phyloP scores from a whole-genome alignment of 108 stramenopile genomes.

The Cyclotella choctawhatcheeana region DNA sequence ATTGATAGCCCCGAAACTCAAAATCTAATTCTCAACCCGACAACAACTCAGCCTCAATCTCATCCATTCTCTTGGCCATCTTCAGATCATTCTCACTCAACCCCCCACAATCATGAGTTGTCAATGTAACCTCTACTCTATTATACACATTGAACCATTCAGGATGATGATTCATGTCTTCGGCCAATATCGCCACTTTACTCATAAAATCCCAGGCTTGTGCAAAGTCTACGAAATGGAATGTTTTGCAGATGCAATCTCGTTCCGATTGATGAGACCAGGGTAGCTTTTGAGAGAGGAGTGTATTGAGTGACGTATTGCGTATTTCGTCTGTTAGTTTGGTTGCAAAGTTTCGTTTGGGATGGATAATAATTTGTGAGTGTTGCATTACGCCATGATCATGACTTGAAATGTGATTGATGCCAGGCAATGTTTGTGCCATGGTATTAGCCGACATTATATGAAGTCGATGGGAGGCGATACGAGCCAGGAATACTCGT shows the following conservation, averaged over 20 bases:
- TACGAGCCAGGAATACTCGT: neutral
- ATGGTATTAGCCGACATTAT: neutral
- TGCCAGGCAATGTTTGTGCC: neutral
- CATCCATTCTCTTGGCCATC: slow-evolving; percentile 85
- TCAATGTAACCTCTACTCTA: slow-evolving; percentile 85
- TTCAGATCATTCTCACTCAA: slow-evolving; percentile 77
- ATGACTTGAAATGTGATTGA: neutral
- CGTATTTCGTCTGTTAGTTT: neutral
- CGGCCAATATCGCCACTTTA: slow-evolving; percentile 84
- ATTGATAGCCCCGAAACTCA: no score
- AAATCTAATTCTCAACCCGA: slow-evolving; percentile 28
- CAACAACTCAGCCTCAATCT: slow-evolving; percentile 61
- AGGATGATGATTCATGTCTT: slow-evolving; percentile 97
- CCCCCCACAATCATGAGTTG: slow-evolving; percentile 87
- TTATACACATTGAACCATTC: slow-evolving; percentile 99
- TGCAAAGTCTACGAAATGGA: slow-evolving; percentile 80
- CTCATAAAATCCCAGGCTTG: slow-evolving; percentile 97
- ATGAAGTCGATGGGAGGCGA: neutral
- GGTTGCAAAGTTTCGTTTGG: neutral
- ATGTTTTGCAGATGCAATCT: slow-evolving; percentile 82
- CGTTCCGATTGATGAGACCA: slow-evolving; percentile 23
- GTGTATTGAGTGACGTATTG: neutral
- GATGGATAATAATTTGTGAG: neutral
- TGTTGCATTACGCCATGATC: neutral
- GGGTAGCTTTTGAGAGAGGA: slow-evolving; percentile 11